Conservation (phyloP, 2,329 filamentous ascomycete species). For the Aspergillus ustus region DNA sequence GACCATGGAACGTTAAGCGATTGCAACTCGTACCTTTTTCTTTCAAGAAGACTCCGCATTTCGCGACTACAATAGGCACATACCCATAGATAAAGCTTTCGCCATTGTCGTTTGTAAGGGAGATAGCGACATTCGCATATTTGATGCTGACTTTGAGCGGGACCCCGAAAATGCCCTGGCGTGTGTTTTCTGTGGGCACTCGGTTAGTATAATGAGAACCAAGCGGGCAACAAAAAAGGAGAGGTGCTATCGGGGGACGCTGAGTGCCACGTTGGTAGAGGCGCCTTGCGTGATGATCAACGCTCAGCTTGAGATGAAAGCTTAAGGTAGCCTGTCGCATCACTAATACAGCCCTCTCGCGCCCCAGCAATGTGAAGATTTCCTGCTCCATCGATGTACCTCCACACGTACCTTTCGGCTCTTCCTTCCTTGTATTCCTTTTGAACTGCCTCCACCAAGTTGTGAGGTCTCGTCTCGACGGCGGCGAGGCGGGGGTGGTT, state of each 20-base stretch:
- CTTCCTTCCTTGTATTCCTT: conserved; percentile 66
- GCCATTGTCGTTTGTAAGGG: conserved; percentile 87
- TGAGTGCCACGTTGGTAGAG: not conserved
- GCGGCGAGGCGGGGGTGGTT: conserved; percentile 67
- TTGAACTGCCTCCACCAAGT: conserved; percentile 99
- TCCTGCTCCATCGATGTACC: conserved; percentile 38
- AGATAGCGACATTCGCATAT: conserved; percentile 98
- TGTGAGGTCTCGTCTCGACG: conserved; percentile 83
- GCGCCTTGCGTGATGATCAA: not conserved
- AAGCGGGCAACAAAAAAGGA: not conserved
- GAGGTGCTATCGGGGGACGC: not conserved
- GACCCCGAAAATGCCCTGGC: conserved; percentile 87
- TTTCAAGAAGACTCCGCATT: conserved; percentile 96
- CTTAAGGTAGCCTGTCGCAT: conserved; percentile 8
- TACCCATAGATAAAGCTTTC: conserved; percentile 98
- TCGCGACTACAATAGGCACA: conserved; percentile 96
- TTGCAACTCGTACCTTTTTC: conserved; percentile 77
- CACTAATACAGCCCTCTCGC: not conserved
- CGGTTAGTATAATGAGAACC: conserved; percentile 2
- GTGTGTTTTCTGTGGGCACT: conserved; percentile 38
- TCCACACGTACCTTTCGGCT: conserved; percentile 58
- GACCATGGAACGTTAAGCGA: not conserved
- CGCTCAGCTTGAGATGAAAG: not conserved
- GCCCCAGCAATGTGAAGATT: not conserved
- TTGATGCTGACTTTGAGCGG: conserved; percentile 92